Evolutionary conservation across 2,329 filamentous ascomycete species (phyloP), one percentile per base, ranked within the genome.

Genomic region (Claviceps paspali): DNA sequence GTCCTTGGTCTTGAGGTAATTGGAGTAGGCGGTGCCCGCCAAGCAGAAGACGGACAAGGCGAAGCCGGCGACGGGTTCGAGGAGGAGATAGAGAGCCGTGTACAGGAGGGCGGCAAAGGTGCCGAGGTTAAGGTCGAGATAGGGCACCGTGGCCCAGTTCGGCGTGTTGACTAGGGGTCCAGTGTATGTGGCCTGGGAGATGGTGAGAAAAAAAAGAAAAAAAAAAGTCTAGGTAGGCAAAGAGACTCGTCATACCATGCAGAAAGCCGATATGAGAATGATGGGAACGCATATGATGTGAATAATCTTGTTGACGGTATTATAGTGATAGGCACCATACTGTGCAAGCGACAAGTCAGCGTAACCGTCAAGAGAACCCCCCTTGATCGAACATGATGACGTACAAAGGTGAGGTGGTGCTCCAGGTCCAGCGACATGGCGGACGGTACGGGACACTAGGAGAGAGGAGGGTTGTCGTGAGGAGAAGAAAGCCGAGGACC

Each of bases 41-140:
- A 96, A 63, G 42, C 94, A 76, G 23, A 95, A 65, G 3, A 82
- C 72, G 5, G 82, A 77, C 29, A 94, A 64, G 21, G 82, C 63
- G 9, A 75, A 77, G 35, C 91, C 91, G 9, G 91, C 91, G 1
- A 96, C 85, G 1, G 91, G 91, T 54, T 98, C 91, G 52, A 98
- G 79, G 17, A 98, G 72, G 33, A 96, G 69, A 54, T 96, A 98
- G 38, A 95, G 72, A 2, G 70, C 70, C 27, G 80, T 72, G 60
- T 91, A 95, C 21, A 78, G 52, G 36, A 75, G 68, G 24, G 76
- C 74, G 31, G 63, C 62, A 38, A 82, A 71, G 10, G 73, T 84
- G 44, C 73, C 74, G 30, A 76, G 62, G 46, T 76, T 87, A 40
- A 77, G 71, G 12, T 71, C 67, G 43, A 79, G 70, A 50, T 82